Conservation (phyloP, 768 basidiomycete genomes). For the Pleurotus cornucopiae region DNA sequence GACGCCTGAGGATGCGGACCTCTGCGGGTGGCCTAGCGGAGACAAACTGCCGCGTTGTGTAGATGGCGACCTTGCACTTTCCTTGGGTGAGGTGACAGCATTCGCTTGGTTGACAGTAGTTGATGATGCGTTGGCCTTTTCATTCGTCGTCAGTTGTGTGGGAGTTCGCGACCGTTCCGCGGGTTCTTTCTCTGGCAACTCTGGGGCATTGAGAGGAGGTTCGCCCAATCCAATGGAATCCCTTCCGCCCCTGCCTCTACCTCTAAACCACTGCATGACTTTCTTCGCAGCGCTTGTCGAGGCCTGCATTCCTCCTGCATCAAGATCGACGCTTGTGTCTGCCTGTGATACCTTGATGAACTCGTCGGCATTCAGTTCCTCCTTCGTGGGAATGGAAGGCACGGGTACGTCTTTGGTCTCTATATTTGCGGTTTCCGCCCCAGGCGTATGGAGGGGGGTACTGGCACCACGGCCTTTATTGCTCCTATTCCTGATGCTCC, state of each 20-base stretch:
- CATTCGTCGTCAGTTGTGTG: slow-evolving; percentile 23
- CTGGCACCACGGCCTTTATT: slow-evolving; percentile 28
- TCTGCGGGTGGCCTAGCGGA: slow-evolving; percentile 32
- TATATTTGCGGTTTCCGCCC: slow-evolving; percentile 21
- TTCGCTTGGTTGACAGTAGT: slow-evolving; percentile 27
- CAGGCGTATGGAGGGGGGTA: slow-evolving; percentile 20
- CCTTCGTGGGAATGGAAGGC: slow-evolving; percentile 5
- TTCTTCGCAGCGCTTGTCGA: slow-evolving; percentile 87
- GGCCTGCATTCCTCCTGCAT: slow-evolving; percentile 41
- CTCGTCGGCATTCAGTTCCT: slow-evolving; percentile 15
- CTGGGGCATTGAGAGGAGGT: slow-evolving; percentile 17
- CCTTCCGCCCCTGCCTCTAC: slow-evolving; percentile 49
- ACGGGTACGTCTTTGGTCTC: slow-evolving; percentile 10
- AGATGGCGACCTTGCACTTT: slow-evolving; percentile 33
- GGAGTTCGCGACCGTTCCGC: slow-evolving; percentile 19
- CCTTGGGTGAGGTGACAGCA: slow-evolving; percentile 23
- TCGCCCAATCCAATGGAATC: slow-evolving; percentile 29
- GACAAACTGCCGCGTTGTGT: slow-evolving; percentile 11
- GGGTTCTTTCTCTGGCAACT: slow-evolving; percentile 9
- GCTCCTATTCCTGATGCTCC: slow-evolving; percentile 42
- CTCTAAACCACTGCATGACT: slow-evolving; percentile 99
- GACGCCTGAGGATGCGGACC: slow-evolving; percentile 39
- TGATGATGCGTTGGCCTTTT: slow-evolving; percentile 24
- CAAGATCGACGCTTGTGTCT: slow-evolving; percentile 29
- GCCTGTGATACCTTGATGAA: slow-evolving; percentile 10